Conservation (phyloP, 768 basidiomycete genomes). For the Megacollybia marginata region DNA sequence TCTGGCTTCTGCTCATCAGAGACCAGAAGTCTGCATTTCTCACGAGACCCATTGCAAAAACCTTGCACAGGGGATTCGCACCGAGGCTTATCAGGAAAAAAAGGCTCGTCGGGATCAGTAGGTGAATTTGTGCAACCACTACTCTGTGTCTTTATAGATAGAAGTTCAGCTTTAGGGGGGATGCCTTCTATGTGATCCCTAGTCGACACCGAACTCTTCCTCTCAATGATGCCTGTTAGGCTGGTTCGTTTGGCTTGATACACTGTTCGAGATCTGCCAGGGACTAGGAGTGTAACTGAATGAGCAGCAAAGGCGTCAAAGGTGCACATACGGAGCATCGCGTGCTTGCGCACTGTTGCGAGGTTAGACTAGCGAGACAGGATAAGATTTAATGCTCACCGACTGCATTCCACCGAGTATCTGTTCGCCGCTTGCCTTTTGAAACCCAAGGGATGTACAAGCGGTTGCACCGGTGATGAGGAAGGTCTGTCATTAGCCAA, state of each 20-base stretch:
- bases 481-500: conserved; percentile 3
- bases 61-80: too few relatives aligned
- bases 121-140: too few relatives aligned
- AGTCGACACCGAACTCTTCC: conserved; percentile 9
- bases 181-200: conserved; percentile 1
- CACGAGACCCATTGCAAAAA: too few relatives aligned
- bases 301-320: too few relatives aligned
- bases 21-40: too few relatives aligned
- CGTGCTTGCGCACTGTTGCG: too few relatives aligned
- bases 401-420: conserved; percentile 6
- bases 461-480: conserved; percentile 9
- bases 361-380: conserved; percentile 4
- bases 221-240: conserved; percentile 8
- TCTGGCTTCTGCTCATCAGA: too few relatives aligned
- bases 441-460: conserved; percentile 7
- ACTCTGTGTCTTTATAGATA: too few relatives aligned
- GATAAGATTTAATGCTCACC: conserved; percentile 3
- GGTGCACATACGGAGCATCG: too few relatives aligned
- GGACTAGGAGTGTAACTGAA: too few relatives aligned
- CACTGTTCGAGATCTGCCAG: conserved; percentile 6
- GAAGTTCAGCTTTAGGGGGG: neutral
- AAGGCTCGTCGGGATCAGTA: too few relatives aligned
- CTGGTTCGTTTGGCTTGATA: conserved; percentile 19
- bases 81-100: too few relatives aligned
- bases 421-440: conserved; percentile 2